A percentile compares a stretch with the other conserved stretches of the same genome.
Evolutionary conservation across 371 early-diverging fungal genomes (phyloP).

Genomic region (Circinella minor): DNA sequence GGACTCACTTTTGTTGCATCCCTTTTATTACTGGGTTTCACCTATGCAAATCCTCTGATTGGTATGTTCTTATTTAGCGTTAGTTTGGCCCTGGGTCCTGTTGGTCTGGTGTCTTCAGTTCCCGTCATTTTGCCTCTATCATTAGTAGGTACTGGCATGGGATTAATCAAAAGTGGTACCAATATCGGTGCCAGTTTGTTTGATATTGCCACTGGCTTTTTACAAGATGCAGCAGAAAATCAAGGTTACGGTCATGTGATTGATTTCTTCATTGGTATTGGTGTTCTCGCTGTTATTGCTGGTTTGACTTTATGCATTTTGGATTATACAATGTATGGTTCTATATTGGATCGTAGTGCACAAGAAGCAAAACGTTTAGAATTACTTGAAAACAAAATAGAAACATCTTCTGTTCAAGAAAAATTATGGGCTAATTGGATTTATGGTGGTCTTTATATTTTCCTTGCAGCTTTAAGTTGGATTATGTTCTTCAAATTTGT

Average conservation of each 20-base stretch:
- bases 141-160: conserved; percentile 70
- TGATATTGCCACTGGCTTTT: conserved; percentile 65
- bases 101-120: conserved; percentile 66
- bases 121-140: conserved; percentile 62
- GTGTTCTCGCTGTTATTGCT: conserved; percentile 42
- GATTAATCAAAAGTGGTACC: conserved; percentile 67
- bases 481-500: conserved; percentile 19
- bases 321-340: conserved; percentile 38
- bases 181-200: conserved; percentile 69
- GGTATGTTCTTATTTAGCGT: conserved; percentile 67
- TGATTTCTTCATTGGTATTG: conserved; percentile 54
- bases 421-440: conserved; percentile 20
- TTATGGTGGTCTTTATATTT: conserved; percentile 15
- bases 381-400: not conserved
- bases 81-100: conserved; percentile 71
- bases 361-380: conserved; percentile 5
- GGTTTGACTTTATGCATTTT: conserved; percentile 47
- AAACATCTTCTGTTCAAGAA: not conserved
- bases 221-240: conserved; percentile 56
- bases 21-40: conserved; percentile 54
- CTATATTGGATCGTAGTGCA: conserved; percentile 14
- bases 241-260: conserved; percentile 57
- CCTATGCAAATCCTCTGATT: conserved; percentile 51
- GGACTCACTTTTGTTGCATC: conserved; percentile 42
- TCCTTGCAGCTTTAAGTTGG: conserved; percentile 16